Base-by-base conservation (phyloP, 2,329 filamentous ascomycete genomes). In the Fusarium drepaniforme region DNA sequence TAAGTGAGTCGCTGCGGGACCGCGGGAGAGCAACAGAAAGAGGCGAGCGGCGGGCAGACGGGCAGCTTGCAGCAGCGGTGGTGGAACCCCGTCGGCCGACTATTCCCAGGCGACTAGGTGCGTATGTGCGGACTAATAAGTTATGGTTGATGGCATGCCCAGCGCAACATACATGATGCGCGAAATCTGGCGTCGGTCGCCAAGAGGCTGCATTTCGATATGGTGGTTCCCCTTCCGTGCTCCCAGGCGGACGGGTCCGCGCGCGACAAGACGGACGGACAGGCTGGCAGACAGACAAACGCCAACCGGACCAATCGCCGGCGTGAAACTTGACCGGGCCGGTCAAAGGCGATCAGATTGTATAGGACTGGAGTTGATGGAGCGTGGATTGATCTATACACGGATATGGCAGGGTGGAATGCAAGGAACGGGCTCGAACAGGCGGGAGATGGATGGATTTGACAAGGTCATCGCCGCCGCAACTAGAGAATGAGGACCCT, bases 221-320 rank as follows among this genome's bases (percentile, higher is more conserved):
- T 62, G 51, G 60, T 62, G 49, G 63, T 66, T 67, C 67, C 40
- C 64, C 61, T 68, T 76, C 66, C 66, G 66, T 75, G 63, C 68
- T 71, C 53, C 71, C 71, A 73, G 68, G 63, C 70, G 71, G 72
- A 75, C 72, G 75, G 68, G 66, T 69, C 75, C 68, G 67, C 68
- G 68, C 71, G 66, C 62, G 51, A 65, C 58, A 18, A 56, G 28
- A 56, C 51, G 28, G 51, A 35, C 28, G 33, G 28, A 13, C 21
- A 46, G 42, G 21, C n/a, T 12, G 42, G 18, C 51, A 56, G 51
- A 49, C 61, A 63, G 66, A 70, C 74, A 71, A 72, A 72, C 64
- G 53, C 61, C 65, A 71, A 61, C 71, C 71, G 71, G 71, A 49
- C 68, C 75, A 78, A 76, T 68, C 72, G 67, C 69, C 66, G 63